Percentiles rank a stretch among this genome's conserved stretches.
phyloP scores from a whole-genome alignment of 129 eudicot species.

The Silybum marianum region DNA sequence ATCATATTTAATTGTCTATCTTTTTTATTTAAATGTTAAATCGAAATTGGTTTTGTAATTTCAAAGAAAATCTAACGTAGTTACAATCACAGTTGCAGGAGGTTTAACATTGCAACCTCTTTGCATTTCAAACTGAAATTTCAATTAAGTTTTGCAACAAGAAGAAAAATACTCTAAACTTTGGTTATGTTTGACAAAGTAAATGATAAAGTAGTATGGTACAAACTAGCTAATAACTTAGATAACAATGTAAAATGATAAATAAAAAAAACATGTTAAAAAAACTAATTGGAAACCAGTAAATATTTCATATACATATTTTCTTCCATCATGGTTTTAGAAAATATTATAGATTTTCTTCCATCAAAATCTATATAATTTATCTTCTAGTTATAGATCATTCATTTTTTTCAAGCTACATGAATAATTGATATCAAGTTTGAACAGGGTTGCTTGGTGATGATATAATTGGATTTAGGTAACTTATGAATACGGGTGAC shows the following conservation, averaged over 20 bases:
- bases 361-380: not conserved
- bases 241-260: no score
- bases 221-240: no score
- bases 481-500: not conserved
- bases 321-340: not conserved
- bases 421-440: constrained; percentile 56
- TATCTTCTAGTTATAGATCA: not conserved
- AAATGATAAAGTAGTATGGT: no score
- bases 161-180: no score
- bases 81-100: no score
- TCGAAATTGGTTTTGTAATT: not conserved
- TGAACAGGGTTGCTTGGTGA: constrained; percentile 55
- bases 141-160: no score
- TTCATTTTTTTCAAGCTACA: constrained; percentile 27
- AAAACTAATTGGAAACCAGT: no score
- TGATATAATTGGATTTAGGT: constrained; percentile 46
- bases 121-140: not conserved
- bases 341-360: not conserved
- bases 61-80: not conserved
- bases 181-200: no score
- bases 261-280: no score
- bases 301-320: no score
- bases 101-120: not conserved
- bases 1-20: no score
- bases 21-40: no score